Conservation (phyloP, 768 basidiomycete genomes). For the Rubroboletus pulcherrimus region DNA sequence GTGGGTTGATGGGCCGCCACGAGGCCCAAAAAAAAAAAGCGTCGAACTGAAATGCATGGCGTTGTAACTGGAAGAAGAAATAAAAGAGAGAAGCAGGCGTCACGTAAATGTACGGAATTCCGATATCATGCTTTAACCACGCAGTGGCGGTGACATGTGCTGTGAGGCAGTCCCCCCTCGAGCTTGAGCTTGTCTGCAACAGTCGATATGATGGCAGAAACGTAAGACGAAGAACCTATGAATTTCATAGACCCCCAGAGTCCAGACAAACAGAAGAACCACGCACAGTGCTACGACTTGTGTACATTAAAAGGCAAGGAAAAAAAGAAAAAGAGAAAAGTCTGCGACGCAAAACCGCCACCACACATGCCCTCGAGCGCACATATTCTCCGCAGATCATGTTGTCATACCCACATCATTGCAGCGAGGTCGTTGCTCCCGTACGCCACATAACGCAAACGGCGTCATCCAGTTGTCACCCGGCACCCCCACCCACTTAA, state of each 20-base stretch:
- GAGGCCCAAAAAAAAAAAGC: background rate
- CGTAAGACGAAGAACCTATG: slow-evolving; percentile 13
- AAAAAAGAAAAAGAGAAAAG: slow-evolving; percentile 4
- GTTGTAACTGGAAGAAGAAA: background rate
- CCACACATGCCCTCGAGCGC: slow-evolving; percentile 11
- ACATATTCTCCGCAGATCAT: slow-evolving; percentile 28
- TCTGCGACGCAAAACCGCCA: background rate
- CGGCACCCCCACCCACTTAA: slow-evolving; percentile 16
- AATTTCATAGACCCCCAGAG: slow-evolving; percentile 19
- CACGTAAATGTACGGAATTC: slow-evolving; percentile 21
- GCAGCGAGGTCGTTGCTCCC: slow-evolving; percentile 28
- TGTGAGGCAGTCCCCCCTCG: slow-evolving; percentile 3
- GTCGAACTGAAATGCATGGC: too few species aligned
- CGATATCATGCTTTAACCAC: slow-evolving; percentile 26
- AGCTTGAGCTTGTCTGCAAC: background rate
- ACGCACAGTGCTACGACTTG: slow-evolving; percentile 7
- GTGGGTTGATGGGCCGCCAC: background rate
- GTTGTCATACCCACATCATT: slow-evolving; percentile 30
- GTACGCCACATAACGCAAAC: slow-evolving; percentile 30
- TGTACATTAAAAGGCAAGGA: slow-evolving; percentile 14
- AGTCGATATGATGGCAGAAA: slow-evolving; percentile 10
- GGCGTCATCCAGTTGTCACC: slow-evolving; percentile 26
- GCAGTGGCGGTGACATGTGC: slow-evolving; percentile 30
- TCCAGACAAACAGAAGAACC: slow-evolving; percentile 16
- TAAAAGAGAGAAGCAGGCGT: background rate